Conservation (phyloP, 129 eudicot genomes). For the Mikania micrantha region DNA sequence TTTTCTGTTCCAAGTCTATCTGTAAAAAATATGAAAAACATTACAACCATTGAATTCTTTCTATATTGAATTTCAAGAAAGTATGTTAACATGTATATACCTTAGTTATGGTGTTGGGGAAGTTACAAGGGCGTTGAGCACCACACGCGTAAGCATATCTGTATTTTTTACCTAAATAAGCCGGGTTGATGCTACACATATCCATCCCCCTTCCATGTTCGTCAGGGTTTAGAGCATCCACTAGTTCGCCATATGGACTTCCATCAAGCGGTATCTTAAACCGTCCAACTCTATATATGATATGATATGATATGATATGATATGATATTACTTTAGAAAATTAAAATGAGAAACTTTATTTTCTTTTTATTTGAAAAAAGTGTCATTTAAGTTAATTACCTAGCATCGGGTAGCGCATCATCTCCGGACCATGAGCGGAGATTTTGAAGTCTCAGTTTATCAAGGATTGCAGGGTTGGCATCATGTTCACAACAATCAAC, state of each 20-base stretch:
- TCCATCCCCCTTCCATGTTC: conserved; percentile 96
- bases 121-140: conserved; percentile 81
- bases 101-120: conserved; percentile 98
- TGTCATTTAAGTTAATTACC: no score
- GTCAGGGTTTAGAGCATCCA: conserved; percentile 75
- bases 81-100: conserved; percentile 29
- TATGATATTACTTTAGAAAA: no score
- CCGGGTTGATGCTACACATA: conserved; percentile 93
- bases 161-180: conserved; percentile 71
- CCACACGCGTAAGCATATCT: conserved; percentile 97
- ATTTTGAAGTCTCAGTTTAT: conserved; percentile 67
- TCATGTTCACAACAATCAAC: conserved; percentile 94
- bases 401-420: conserved; percentile 85
- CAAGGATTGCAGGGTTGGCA: conserved; percentile 77
- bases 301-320: no score
- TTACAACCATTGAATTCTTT: neutral
- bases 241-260: conserved; percentile 61
- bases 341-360: no score
- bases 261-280: conserved; percentile 89
- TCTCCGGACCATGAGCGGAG: conserved; percentile 61
- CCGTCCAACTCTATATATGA: conserved; percentile 85
- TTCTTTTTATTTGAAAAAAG: no score
- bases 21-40: conserved; percentile 17
- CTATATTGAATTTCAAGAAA: neutral
- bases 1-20: conserved; percentile 70